Evolutionary conservation across 2,329 filamentous ascomycete genomes (phyloP).

Genomic region (Colletotrichum tropicicola): DNA sequence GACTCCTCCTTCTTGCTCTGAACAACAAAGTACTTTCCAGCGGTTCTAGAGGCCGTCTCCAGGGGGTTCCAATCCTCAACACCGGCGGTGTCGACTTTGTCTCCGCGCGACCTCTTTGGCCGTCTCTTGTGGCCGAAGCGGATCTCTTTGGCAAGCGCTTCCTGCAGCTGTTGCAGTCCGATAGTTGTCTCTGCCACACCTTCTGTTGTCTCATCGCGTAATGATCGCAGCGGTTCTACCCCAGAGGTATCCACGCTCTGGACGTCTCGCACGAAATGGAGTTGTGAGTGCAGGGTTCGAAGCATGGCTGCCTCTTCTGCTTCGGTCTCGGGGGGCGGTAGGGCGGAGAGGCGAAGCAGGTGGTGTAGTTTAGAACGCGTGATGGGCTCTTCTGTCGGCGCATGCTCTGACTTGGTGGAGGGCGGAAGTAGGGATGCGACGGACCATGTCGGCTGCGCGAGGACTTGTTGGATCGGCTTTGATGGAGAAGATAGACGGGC

Average conservation of each 20-base stretch:
- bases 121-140: constrained; percentile 64
- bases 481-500: background rate
- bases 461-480: constrained; percentile 52
- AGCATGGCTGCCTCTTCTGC: constrained; percentile 78
- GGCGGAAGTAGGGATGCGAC: constrained; percentile 75
- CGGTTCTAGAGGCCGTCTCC: constrained; percentile 69
- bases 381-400: constrained; percentile 53
- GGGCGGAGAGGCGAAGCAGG: constrained; percentile 87
- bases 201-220: constrained; percentile 79
- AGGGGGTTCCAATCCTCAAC: constrained; percentile 78
- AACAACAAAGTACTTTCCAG: constrained; percentile 81
- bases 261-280: constrained; percentile 90
- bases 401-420: constrained; percentile 36
- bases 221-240: constrained; percentile 77
- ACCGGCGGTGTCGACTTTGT: constrained; percentile 49
- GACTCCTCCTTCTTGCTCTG: constrained; percentile 58
- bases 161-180: constrained; percentile 63
- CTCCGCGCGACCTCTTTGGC: constrained; percentile 46
- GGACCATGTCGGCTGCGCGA: constrained; percentile 84
- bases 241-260: constrained; percentile 79
- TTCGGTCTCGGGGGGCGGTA: constrained; percentile 73
- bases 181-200: constrained; percentile 67
- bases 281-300: constrained; percentile 78
- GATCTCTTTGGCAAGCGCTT: constrained; percentile 68
- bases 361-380: constrained; percentile 78